Base-by-base conservation (phyloP, 208 protist genomes). In the Trypanosoma mega region DNA sequence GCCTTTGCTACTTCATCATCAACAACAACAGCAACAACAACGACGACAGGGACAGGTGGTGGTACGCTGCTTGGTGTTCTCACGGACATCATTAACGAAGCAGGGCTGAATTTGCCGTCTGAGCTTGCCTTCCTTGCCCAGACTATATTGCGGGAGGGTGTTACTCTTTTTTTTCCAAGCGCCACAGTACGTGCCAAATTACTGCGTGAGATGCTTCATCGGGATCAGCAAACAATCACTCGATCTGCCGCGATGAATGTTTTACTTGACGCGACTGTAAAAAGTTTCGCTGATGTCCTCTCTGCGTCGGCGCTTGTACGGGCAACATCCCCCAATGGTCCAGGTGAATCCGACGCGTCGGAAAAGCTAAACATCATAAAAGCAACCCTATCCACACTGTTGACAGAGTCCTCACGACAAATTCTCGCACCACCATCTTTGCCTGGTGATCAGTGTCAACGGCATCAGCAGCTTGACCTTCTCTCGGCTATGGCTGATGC, bases 121-220 rank as follows among this genome's bases (percentile, higher is more conserved):
- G 59, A 69, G 14, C 53, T 95, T 0, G 81, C 75, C 36, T 14
- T 51, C 8, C 60, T 89, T 18, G 85, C 85, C 0, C 65, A 69
- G 20, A 62, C 69, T 24, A 80, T 85, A 16, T 65, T 90, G 4
- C 47, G 74, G 16, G 81, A 92, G 44, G 85, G 85, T 18, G 78
- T 95, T 18, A 78, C 78, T 23, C 74, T 95, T 41, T 93, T 95
- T 46, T 68, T 95, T 46, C 83, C 85, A 3, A 76, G 68, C 37
- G 79, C 82, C 24, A 54, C 56, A 6, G 57, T 78, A 23, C 80
- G 89, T 0, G 83, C 78, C n/a, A 53, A 50, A 44, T 58, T 95
- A 20, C 60, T 93, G 59, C 68, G 76, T 5, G 85, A 92, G n/a
- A 59, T 86, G 55, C 74, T 95, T 39, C 33, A 33, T 8, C 36